Base-by-base conservation (phyloP, 2,329 filamentous ascomycete species). In the Exophiala phaeomuriformis region DNA sequence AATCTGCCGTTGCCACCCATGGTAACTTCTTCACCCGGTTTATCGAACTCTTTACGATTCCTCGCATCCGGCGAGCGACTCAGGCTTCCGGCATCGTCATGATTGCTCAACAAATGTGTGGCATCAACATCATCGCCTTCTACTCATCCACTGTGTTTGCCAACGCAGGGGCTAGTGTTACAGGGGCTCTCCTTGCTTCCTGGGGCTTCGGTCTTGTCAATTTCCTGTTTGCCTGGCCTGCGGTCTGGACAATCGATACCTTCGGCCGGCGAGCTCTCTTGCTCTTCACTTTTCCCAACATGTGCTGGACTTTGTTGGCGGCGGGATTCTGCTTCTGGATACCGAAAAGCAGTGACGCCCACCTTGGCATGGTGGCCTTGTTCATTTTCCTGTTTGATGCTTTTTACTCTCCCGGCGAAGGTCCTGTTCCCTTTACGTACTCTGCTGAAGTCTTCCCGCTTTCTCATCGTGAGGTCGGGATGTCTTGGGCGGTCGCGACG, bases 21-120 rank as follows among this genome's bases (percentile, higher is more conserved):
- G 78, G 71, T 62, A 83, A 77, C 67, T 84, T 85, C 63, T 33
- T 81, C 47, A 78, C 73, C 27, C 80, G 85, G 10, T 82, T 88
- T 59, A 49, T 72, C 41, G 70, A 76, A 55, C 66, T 80, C 0
- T 76, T 76, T 57, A 75, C 73, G 8, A 72, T 76, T 48, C 73
- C 73, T 4, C 71, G 74, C 12, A 68, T 75, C 51, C 70, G 74
- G 37, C 72, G 74, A 39, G 89, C 89, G 2, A 90, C 83, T 2
- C 75, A 86, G 31, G 88, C 88, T 4, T 85, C 87, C 0, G 86
- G 83, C 59, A 81, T 82, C 1, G 86, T 91, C 61, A 94, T 94
- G 88, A 82, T 86, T 63, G 82, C 82, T 0, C 84, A 86, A 67
- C 83, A 86, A 67, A 83, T 86, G 78, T 85, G 82, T 62, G 79